Conservation (phyloP, 2,329 filamentous ascomycete genomes). For the Aspergillus puulaauensis region DNA sequence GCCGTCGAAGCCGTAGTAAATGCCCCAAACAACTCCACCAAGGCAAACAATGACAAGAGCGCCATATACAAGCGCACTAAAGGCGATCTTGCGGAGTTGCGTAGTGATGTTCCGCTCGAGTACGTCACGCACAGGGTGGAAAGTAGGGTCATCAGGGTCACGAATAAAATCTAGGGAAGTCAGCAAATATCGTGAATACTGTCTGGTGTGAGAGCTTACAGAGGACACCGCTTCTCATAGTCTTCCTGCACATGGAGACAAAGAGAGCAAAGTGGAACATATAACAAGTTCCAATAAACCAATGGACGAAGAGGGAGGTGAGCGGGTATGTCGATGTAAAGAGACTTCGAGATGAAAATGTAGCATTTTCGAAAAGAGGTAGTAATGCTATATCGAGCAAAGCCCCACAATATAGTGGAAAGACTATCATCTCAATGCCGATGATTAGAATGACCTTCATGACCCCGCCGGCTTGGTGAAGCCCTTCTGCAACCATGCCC, state of each 20-base stretch:
- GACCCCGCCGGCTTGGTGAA: constrained; percentile 93
- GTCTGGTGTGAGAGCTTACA: constrained; percentile 57
- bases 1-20: constrained; percentile 64
- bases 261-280: constrained; percentile 99
- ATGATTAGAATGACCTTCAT: constrained; percentile 98
- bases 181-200: not conserved
- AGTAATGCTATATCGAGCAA: constrained; percentile 85
- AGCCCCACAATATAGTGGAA: constrained; percentile 91
- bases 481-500: constrained; percentile 70
- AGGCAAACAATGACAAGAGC: constrained; percentile 89
- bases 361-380: constrained; percentile 81
- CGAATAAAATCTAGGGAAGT: constrained; percentile 76
- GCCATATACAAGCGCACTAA: constrained; percentile 94
- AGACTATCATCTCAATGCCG: constrained; percentile 97
- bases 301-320: constrained; percentile 94
- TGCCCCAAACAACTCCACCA: constrained; percentile 93
- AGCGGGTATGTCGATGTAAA: constrained; percentile 79
- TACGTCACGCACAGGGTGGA: constrained; percentile 95
- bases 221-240: constrained; percentile 89
- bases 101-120: constrained; percentile 89
- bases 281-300: constrained; percentile 98
- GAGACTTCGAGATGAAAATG: constrained; percentile 70
- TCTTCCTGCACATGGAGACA: constrained; percentile 98
- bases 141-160: constrained; percentile 96
- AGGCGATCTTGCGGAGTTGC: constrained; percentile 92